A percentile compares a stretch with the other conserved stretches of the same genome.
These are phyloP conservation scores for Umbellularia californica DNA, from an alignment of 164 flowering plant species.

Conservation along the genomic window DNA sequence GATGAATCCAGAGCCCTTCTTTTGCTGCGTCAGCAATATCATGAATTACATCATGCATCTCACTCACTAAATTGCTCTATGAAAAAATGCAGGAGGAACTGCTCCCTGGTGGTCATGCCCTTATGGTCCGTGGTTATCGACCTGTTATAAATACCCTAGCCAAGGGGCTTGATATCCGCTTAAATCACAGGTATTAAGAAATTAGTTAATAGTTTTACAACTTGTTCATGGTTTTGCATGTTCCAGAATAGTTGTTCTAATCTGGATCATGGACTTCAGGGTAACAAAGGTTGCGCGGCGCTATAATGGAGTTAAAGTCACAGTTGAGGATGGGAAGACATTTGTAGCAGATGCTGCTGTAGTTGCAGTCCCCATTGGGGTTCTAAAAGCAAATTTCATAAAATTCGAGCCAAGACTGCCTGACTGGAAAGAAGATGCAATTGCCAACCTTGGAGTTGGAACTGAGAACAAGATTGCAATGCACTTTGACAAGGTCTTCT, in stretches of 20 bases:
- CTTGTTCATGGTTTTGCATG: not conserved
- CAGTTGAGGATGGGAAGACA: slow-evolving; percentile 66
- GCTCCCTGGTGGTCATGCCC: slow-evolving; percentile 98
- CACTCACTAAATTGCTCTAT: not conserved
- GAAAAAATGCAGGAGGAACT: slow-evolving; percentile 60
- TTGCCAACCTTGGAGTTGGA: slow-evolving; percentile 79
- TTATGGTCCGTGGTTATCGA: slow-evolving; percentile 92
- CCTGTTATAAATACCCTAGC: slow-evolving; percentile 90
- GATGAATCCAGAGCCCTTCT: no score
- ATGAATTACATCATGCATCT: not conserved
- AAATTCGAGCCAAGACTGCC: slow-evolving; percentile 85
- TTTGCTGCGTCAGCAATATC: not conserved
- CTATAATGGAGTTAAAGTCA: slow-evolving; percentile 68
- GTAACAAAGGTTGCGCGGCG: slow-evolving; percentile 59
- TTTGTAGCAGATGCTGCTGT: slow-evolving; percentile 90
- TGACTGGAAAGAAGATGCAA: slow-evolving; percentile 84
- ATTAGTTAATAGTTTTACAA: not conserved
- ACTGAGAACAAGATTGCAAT: slow-evolving; percentile 82
- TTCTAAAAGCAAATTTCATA: slow-evolving; percentile 56
- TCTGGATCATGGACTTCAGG: slow-evolving; percentile 26
- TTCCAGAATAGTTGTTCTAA: not conserved
- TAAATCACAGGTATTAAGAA: slow-evolving; percentile 59
- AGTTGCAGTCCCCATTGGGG: slow-evolving; percentile 82
- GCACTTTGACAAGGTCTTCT: slow-evolving; percentile 83
- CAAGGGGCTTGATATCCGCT: slow-evolving; percentile 87